phyloP scores from a whole-genome alignment of 805 yeast genomes.

The Zygosaccharomyces kombuchaensis region DNA sequence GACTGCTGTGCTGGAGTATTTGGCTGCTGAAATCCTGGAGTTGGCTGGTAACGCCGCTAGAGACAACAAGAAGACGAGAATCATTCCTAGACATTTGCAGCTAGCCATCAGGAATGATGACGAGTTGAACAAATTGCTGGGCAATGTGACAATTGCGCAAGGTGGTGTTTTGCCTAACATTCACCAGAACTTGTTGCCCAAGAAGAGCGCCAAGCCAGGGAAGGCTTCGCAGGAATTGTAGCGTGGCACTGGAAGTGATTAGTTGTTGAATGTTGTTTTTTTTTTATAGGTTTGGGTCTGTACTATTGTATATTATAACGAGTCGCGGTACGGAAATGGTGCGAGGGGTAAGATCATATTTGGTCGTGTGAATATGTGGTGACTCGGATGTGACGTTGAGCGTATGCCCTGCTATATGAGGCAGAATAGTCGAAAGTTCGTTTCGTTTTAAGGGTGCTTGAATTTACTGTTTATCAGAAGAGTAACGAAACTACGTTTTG shows the following conservation, averaged over 20 bases:
- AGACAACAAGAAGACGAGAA: constrained; percentile 98
- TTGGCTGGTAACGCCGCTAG: constrained; percentile 99
- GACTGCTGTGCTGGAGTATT: constrained; percentile 94
- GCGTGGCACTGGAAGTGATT: constrained; percentile 12
- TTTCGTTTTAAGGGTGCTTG: no score
- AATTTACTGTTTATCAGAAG: not conserved
- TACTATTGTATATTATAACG: constrained; percentile 3
- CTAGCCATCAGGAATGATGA: constrained; percentile 98
- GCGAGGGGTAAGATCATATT: no score
- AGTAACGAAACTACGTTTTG: no score
- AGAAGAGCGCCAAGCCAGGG: constrained; percentile 58
- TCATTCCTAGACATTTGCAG: constrained; percentile 97
- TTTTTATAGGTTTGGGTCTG: constrained; percentile 6
- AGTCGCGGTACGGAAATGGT: not conserved
- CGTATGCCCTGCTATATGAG: no score
- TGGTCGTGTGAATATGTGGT: no score
- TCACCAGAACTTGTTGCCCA: constrained; percentile 86
- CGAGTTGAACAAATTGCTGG: constrained; percentile 90
- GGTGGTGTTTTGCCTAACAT: constrained; percentile 99
- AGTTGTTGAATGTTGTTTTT: not conserved
- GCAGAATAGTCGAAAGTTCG: no score
- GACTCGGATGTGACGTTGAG: no score
- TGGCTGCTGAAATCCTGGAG: constrained; percentile 97
- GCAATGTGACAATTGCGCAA: constrained; percentile 94
- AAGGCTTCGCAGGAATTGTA: constrained; percentile 67